phyloP scores from a whole-genome alignment of 192 early-diverging fungal species.

The Entomortierella beljakovae region DNA sequence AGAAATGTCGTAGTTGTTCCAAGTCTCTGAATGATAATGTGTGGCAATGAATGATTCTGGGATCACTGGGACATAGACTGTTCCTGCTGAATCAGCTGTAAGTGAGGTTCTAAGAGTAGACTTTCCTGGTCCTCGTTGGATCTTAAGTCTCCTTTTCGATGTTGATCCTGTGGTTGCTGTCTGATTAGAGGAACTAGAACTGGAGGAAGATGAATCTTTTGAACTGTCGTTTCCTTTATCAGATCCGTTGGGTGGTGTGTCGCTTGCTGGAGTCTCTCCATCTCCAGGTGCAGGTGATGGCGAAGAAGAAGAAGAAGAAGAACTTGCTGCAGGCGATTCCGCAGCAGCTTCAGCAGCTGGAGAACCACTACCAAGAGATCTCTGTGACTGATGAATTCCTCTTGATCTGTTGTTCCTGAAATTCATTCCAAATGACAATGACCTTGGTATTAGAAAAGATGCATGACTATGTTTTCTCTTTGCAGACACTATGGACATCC shows the following conservation, averaged over 20 bases:
- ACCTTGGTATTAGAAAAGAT: not conserved
- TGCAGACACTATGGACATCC: not conserved
- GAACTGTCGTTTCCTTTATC: slow-evolving; percentile 6
- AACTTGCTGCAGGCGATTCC: not conserved
- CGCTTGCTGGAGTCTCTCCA: not conserved
- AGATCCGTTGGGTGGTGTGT: not conserved
- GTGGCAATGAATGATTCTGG: slow-evolving; percentile 19
- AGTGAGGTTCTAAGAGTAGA: not conserved
- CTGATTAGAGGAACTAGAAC: not conserved
- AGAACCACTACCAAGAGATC: not conserved
- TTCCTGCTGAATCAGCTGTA: slow-evolving; percentile 3
- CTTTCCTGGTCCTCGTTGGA: slow-evolving; percentile 1
- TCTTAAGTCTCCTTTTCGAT: slow-evolving; percentile 9
- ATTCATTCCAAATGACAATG: not conserved
- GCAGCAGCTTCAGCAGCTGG: not conserved
- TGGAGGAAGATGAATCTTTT: not conserved
- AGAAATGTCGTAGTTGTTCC: slow-evolving; percentile 8
- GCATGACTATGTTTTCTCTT: not conserved
- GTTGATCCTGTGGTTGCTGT: slow-evolving; percentile 5
- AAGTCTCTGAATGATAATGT: slow-evolving; percentile 8
- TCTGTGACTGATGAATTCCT: slow-evolving; percentile 1
- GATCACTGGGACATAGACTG: slow-evolving; percentile 39
- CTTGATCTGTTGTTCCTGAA: not conserved
- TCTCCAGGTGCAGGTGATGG: not conserved
- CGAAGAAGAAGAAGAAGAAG: slow-evolving; percentile 1